Evolutionary conservation across 2,329 filamentous ascomycete genomes (phyloP), one percentile per base, ranked within the genome.

Genomic region (Ceratocystis destructans): DNA sequence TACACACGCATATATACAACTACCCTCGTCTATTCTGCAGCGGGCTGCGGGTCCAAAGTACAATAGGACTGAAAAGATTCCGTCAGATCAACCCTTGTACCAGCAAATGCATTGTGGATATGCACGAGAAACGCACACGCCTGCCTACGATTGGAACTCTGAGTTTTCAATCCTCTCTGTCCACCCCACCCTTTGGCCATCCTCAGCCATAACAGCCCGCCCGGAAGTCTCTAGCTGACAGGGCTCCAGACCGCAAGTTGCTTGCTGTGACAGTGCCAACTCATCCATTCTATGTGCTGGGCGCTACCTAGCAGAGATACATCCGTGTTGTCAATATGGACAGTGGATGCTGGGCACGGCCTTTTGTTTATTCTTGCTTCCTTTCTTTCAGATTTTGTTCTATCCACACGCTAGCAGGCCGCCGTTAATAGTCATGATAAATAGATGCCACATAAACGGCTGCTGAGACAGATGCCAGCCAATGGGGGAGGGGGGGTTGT

Each of bases 201-300:
- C 53, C 53, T 57, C 25, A n/a, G 53, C 53, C 53, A 31, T 57
- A 31, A 25, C 53, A 57, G 12, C n/a, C 10, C 4, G 10, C 22
- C 28, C 4, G 15, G 22, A 15, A 57, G 53, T 2, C 37, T 57
- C 22, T 6, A 31, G 5, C 3, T 22, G 20, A n/a, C 53, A 57
- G 22, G 53, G 53, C 10, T 57, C 15, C n/a, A 57, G 53, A 57
- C 53, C 53, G 53, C 53, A 33, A 57, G 53, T 57, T 57, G 28
- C 31, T 57, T 28, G 53, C 53, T 57, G 22, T 31, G 53, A 57
- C 22, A 22, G 28, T 57, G 53, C 53, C 53, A 57, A 8, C 53
- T 57, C 53, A 57, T 31, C 53, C 53, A 28, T 31, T 57, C 22
- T 57, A 25, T 31, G 53, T 57, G 53, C 53, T 57, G 53, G 53